Evolutionary conservation across 345 rosid species (phyloP), one percentile per base, ranked within the genome.

Genomic region (Aquilaria yunnanensis): DNA sequence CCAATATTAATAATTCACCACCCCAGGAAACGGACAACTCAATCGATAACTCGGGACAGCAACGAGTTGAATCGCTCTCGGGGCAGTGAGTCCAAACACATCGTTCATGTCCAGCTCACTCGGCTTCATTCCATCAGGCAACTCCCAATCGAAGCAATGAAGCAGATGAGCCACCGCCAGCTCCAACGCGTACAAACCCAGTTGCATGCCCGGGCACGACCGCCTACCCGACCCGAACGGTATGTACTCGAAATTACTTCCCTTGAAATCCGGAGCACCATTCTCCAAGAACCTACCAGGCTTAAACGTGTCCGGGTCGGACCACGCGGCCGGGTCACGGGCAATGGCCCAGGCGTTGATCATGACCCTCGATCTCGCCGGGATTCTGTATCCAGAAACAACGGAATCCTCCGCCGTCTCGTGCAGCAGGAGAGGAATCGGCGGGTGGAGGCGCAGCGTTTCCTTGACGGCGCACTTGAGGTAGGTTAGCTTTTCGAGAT

Each of bases 141-240:
- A 71, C 64, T 79, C 81, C 93, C 93, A 89, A 1, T 78, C 74
- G 61, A 89, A 89, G 49, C 83, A 86, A 57, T 89, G 93, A 30
- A 89, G 87, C 71, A 89, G 61, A 65, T 86, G 74, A 23, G 84
- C 90, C 32, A 84, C 87, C 0, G 83, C 81, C 14, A 84, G 72
- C 56, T 89, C 93, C 65, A 88, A 70, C 2, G 81, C 80, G 45
- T 88, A 88, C 59, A 88, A 75, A 58, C 95, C 95, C 4, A 88
- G 80, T 62, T 83, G 85, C 95, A 85, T 88, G 8, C 93, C 96
- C 1, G 93, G 96, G 57, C 96, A 89, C 0, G 96, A 86, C 64
- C 90, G 76, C 53, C 96, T 80, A 67, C 93, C 93, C 60, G 93
- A 89, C 58, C 96, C 93, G 54, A 89, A 86, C 1, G 90, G 93